Conservation (phyloP, 176 grass and related monocot species). For the Bolboschoenus planiculmis region DNA sequence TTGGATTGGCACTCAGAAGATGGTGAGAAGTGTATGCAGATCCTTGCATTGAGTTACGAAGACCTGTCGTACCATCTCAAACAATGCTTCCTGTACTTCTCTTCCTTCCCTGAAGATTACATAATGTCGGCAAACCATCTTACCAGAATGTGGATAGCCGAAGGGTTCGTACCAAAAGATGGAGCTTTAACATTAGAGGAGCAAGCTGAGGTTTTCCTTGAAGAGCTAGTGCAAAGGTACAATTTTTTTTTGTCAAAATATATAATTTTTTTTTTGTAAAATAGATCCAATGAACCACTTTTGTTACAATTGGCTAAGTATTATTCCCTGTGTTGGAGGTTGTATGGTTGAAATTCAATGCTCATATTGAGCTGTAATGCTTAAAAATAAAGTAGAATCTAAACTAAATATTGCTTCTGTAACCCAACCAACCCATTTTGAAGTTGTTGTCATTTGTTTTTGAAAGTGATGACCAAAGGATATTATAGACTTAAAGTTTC, state of each 20-base stretch:
- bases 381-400: too few relatives aligned
- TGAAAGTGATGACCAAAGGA: not conserved
- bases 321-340: not conserved
- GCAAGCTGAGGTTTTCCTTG: not conserved
- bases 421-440: not conserved
- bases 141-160: slow-evolving; percentile 18
- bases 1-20: slow-evolving; percentile 5
- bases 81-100: slow-evolving; percentile 18
- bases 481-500: not conserved
- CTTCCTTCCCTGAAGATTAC: slow-evolving; percentile 24
- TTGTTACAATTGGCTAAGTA: not conserved
- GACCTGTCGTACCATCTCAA: slow-evolving; percentile 16
- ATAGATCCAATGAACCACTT: not conserved
- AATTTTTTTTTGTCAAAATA: not conserved
- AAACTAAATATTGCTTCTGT: too few relatives aligned
- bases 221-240: slow-evolving; percentile 16
- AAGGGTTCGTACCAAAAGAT: slow-evolving; percentile 23
- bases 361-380: too few relatives aligned
- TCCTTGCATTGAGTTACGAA: slow-evolving; percentile 21
- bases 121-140: not conserved
- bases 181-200: not conserved
- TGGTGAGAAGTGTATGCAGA: not conserved
- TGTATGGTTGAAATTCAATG: not conserved
- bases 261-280: not conserved
- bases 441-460: not conserved